Percentiles rank a stretch among this genome's conserved stretches.
Conservation (phyloP, 1,139 yeast species). For the Arxiozyma telluris region DNA sequence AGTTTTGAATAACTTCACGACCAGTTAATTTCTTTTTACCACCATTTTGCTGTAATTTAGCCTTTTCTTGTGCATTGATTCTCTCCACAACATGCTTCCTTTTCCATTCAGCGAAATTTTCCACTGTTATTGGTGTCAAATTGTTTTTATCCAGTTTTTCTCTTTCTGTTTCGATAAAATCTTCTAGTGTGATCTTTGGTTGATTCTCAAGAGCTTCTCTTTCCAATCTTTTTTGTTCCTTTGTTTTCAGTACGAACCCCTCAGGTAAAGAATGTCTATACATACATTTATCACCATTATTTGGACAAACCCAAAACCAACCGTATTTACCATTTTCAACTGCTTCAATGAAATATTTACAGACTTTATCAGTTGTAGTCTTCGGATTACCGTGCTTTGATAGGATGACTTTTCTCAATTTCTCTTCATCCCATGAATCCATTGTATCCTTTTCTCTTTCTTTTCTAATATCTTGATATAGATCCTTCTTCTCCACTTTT, state of each 20-base stretch:
- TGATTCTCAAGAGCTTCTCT: slow-evolving; percentile 75
- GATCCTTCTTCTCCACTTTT: slow-evolving; percentile 81
- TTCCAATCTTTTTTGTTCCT: slow-evolving; percentile 88
- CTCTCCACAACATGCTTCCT: slow-evolving; percentile 53
- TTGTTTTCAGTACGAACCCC: slow-evolving; percentile 92
- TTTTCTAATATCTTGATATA: slow-evolving; percentile 80
- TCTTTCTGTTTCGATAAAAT: slow-evolving; percentile 90
- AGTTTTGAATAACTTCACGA: slow-evolving; percentile 68
- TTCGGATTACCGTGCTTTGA: slow-evolving; percentile 93
- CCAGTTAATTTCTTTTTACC: slow-evolving; percentile 57
- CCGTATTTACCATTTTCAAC: slow-evolving; percentile 97
- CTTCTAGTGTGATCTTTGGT: slow-evolving; percentile 90
- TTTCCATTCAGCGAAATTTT: slow-evolving; percentile 83
- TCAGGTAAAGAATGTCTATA: slow-evolving; percentile 96
- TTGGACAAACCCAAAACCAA: slow-evolving; percentile 99
- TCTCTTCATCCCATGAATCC: slow-evolving; percentile 97
- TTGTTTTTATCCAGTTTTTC: slow-evolving; percentile 66
- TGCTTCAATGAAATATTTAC: slow-evolving; percentile 91
- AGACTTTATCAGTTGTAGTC: slow-evolving; percentile 90
- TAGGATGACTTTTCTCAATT: slow-evolving; percentile 71
- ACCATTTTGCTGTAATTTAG: slow-evolving; percentile 26
- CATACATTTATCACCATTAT: slow-evolving; percentile 86
- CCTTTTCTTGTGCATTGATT: slow-evolving; percentile 49
- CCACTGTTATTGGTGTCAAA: slow-evolving; percentile 81
- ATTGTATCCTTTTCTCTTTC: slow-evolving; percentile 76